Percentiles rank a stretch among this genome's conserved stretches.
These are phyloP conservation scores for Podospora australis DNA, from an alignment of 495 filamentous ascomycete genomes.

Conservation along the genomic window DNA sequence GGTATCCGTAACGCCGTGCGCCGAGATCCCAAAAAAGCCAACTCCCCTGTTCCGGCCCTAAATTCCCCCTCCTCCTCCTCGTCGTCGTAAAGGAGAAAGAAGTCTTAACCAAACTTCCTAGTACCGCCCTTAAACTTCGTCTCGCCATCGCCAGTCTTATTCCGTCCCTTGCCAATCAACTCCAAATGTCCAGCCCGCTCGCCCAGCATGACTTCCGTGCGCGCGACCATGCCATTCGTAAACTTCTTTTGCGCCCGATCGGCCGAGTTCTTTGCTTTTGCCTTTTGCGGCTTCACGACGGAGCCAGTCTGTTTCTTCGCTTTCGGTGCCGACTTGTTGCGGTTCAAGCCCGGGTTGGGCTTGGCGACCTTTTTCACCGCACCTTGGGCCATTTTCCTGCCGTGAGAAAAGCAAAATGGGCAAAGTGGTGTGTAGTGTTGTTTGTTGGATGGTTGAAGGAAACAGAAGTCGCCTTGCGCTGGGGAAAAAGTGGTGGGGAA, in stretches of 20 bases:
- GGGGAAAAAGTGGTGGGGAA: too few species aligned
- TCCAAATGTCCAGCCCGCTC: slow-evolving; percentile 43
- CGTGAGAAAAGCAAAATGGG: too few species aligned
- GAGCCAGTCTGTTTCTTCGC: slow-evolving; percentile 16
- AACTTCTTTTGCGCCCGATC: slow-evolving; percentile 40
- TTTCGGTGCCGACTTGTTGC: slow-evolving; percentile 19
- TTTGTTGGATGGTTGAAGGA: too few species aligned
- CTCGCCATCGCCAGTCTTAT: slow-evolving; percentile 24
- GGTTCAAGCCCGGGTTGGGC: slow-evolving; percentile 20
- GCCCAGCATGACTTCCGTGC: slow-evolving; percentile 42
- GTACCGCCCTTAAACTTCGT: slow-evolving; percentile 34
- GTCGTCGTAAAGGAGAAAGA: neutral
- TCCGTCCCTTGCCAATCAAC: slow-evolving; percentile 42
- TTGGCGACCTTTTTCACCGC: slow-evolving; percentile 31
- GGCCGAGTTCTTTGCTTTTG: slow-evolving; percentile 25
- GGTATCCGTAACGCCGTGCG: neutral
- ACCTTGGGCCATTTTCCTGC: slow-evolving; percentile 41
- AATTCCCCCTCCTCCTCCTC: neutral
- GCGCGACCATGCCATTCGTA: slow-evolving; percentile 34
- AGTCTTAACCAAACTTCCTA: slow-evolving; percentile 43
- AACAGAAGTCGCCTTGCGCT: too few species aligned
- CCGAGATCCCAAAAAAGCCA: neutral
- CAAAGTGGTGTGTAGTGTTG: too few species aligned
- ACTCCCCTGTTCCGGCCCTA: neutral
- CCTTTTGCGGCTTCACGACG: slow-evolving; percentile 31